Evolutionary conservation across 345 rosid genomes (phyloP), one percentile per base, ranked within the genome.

Genomic region (Moringa oleifera): DNA sequence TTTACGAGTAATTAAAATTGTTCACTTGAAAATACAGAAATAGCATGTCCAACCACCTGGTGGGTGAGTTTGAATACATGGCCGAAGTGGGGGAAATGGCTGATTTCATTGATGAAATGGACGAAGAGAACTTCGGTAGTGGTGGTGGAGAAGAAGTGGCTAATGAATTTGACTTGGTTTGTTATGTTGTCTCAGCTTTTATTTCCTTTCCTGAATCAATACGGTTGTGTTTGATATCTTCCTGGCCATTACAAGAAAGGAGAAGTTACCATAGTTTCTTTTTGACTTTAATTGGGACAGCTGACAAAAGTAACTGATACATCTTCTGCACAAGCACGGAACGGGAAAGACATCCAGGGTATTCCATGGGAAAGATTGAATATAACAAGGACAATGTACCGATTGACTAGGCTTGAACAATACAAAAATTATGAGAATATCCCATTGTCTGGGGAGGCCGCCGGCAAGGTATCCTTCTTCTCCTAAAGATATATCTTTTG

Each of bases 351-450:
- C 70, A 81, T 86, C 25, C 91, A 86, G 66, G 91, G 91, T 4
- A 86, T 86, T 68, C 91, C 89, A 0, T 86, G 91, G 91, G 85
- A 83, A 2, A 77, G 81, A 24, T 64, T 86, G 69, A 77, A 73
- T 60, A 75, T 79, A 55, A 73, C 83, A 6, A 72, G 89, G 62
- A 83, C 83, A 2, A 76, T 70, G n/a, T 86, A 83, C 25, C 73
- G 91, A 57, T 64, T 67, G 59, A 86, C 87, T 1, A 75, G 91
- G 75, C 77, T 86, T 59, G 83, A 83, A 65, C 91, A 79, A 65
- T 86, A 86, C 73, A 81, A 76, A 57, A 86, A 86, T 57, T 81
- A 81, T 54, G 89, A 71, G 75, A 81, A 76, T 53, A 63, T 83
- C 7, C 83, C 75, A 17, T 53, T 23, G 1, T 81, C 91, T 13